These are phyloP conservation scores for Psilocybe subaeruginosa DNA, from an alignment of 768 basidiomycete species.

Conservation along the genomic window DNA sequence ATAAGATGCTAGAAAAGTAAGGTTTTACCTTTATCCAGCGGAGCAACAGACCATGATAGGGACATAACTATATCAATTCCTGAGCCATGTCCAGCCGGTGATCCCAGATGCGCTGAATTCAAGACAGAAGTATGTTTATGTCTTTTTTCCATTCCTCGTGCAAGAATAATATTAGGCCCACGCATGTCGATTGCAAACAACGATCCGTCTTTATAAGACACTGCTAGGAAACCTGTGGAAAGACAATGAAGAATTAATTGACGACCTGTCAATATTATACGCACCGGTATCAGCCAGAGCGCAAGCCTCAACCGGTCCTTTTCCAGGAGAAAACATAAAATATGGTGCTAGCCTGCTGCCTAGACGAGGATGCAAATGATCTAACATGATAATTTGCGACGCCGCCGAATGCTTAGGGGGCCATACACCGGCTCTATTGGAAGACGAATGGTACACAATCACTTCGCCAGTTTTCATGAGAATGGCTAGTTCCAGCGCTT, in stretches of 20 bases:
- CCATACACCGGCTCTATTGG: constrained; percentile 19
- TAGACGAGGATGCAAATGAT: constrained; percentile 44
- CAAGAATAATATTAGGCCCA: constrained; percentile 68
- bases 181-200: constrained; percentile 75
- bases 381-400: constrained; percentile 55
- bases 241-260: constrained; percentile 6
- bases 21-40: constrained; percentile 51
- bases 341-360: constrained; percentile 59
- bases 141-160: constrained; percentile 41
- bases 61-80: constrained; percentile 54
- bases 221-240: constrained; percentile 72
- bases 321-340: constrained; percentile 55
- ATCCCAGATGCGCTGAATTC: constrained; percentile 16
- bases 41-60: constrained; percentile 69
- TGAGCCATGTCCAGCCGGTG: constrained; percentile 34
- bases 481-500: constrained; percentile 62
- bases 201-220: constrained; percentile 62
- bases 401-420: constrained; percentile 32
- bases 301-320: constrained; percentile 53
- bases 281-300: constrained; percentile 77
- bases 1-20: constrained; percentile 1
- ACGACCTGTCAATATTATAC: constrained; percentile 13
- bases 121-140: constrained; percentile 36
- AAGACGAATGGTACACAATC: constrained; percentile 47
- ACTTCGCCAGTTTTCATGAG: constrained; percentile 59